Percentiles rank a stretch among this genome's conserved stretches.
Evolutionary conservation across 257 asterid species (phyloP).

Genomic region (Solanum piurae): DNA sequence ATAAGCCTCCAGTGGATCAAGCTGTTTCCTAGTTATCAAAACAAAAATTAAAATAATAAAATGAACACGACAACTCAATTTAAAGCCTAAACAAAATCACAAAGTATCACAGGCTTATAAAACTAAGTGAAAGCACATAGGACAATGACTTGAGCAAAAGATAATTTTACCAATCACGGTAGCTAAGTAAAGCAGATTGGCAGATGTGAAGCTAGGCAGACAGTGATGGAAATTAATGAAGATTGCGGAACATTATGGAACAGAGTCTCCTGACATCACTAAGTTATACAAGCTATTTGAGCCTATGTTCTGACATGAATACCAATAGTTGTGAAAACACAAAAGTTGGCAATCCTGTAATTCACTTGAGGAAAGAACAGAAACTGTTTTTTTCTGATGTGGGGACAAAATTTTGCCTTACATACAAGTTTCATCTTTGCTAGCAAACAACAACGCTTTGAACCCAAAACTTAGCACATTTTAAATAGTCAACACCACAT

Average conservation of each 20-base stretch:
- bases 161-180: not conserved
- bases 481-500: not conserved
- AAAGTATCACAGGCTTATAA: not conserved
- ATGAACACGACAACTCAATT: not conserved
- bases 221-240: not conserved
- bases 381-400: not conserved
- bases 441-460: not conserved
- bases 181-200: not conserved
- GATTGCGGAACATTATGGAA: not conserved
- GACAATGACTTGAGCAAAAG: not conserved
- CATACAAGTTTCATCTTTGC: not conserved
- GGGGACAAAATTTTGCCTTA: not conserved
- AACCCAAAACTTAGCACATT: not conserved
- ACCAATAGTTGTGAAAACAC: not conserved
- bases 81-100: not conserved
- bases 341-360: not conserved
- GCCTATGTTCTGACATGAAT: not conserved
- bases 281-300: not conserved
- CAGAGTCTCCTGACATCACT: not conserved
- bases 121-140: not conserved
- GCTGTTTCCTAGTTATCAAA: slow-evolving; percentile 62
- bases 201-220: not conserved
- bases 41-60: not conserved
- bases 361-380: not conserved
- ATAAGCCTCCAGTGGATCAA: slow-evolving; percentile 87